Percentiles rank a stretch among this genome's conserved stretches.
Evolutionary conservation across 441 rosid genomes (phyloP).

Genomic region (Euphorbia corollata): DNA sequence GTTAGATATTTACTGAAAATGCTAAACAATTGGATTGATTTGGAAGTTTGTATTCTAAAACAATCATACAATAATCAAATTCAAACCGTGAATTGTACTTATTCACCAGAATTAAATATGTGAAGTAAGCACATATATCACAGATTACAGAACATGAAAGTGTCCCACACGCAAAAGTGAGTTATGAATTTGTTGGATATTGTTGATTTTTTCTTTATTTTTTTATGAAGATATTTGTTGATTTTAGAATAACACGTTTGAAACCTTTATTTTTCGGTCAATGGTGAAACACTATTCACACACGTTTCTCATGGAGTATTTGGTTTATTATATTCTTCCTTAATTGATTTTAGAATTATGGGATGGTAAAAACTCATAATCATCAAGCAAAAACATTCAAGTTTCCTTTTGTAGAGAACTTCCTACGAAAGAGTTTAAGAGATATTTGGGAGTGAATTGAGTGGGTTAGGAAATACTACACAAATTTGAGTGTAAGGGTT

Average conservation of each 20-base stretch:
- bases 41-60: not conserved
- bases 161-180: not conserved
- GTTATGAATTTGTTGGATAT: not conserved
- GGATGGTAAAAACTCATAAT: no score
- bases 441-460: no score
- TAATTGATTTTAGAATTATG: no score
- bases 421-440: no score
- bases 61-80: not conserved
- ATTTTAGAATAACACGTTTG: not conserved
- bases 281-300: not conserved
- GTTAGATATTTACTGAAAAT: no score
- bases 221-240: no score
- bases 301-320: not conserved
- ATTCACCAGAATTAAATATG: not conserved
- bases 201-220: no score
- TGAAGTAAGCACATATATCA: not conserved
- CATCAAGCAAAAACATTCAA: no score
- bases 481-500: no score
- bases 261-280: not conserved
- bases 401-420: no score
- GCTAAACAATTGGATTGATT: not conserved
- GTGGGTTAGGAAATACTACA: no score
- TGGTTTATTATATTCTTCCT: not conserved
- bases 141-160: not conserved
- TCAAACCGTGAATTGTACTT: not conserved